phyloP scores from a whole-genome alignment of 2,329 filamentous ascomycete species.

The Thermomyces lanuginosus region DNA sequence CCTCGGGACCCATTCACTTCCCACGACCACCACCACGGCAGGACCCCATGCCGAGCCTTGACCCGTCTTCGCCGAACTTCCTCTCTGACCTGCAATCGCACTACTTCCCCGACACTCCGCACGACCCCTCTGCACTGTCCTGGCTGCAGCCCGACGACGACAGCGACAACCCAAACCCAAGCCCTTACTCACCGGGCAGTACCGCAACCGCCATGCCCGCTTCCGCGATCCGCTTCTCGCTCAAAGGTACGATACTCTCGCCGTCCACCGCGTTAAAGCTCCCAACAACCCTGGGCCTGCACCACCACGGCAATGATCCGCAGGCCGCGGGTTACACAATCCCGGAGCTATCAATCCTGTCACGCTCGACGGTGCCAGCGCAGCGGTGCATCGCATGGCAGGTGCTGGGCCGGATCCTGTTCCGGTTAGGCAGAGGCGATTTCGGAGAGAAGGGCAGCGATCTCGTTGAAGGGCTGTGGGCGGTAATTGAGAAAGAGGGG shows the following conservation, averaged over 20 bases:
- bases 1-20: conserved; percentile 25
- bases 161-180: conserved; percentile 40
- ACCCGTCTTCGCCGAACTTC: conserved; percentile 70
- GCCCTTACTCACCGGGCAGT: conserved; percentile 67
- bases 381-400: conserved; percentile 88
- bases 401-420: conserved; percentile 71
- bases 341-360: conserved; percentile 63
- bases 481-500: conserved; percentile 55
- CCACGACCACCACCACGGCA: conserved; percentile 29
- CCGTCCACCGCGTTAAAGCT: conserved; percentile 59
- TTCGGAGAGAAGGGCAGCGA: conserved; percentile 46
- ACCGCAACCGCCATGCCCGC: conserved; percentile 47
- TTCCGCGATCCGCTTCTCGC: conserved; percentile 73
- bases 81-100: conserved; percentile 71
- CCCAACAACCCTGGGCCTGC: conserved; percentile 62
- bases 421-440: conserved; percentile 59
- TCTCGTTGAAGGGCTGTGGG: conserved; percentile 69
- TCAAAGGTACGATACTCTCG: conserved; percentile 62
- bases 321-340: conserved; percentile 92
- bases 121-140: conserved; percentile 69
- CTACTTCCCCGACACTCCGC: conserved; percentile 78
- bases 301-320: conserved; percentile 85
- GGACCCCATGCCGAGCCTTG: conserved; percentile 50
- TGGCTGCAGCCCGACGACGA: conserved; percentile 68
- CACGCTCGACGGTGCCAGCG: conserved; percentile 64